A percentile compares a stretch with the other conserved stretches of the same genome.
Evolutionary conservation across 257 asterid genomes (phyloP).

Genomic region (Eucommia ulmoides): DNA sequence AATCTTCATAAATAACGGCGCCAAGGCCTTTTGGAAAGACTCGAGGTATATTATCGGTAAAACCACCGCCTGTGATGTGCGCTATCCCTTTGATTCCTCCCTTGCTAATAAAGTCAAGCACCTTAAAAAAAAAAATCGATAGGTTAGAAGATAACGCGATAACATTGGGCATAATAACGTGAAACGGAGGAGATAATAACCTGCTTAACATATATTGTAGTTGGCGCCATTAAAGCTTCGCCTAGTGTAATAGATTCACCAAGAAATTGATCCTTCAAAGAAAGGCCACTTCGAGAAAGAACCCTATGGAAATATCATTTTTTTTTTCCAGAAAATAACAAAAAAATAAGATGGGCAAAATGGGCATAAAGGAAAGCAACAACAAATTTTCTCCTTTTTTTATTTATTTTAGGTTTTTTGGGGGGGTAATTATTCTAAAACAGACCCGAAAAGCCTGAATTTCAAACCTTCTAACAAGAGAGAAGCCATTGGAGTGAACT

Average conservation of each 20-base stretch:
- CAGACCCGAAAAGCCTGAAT: too few relatives aligned
- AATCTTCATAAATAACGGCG: constrained; percentile 47
- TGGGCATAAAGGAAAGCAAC: background rate
- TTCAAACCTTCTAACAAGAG: constrained; percentile 90
- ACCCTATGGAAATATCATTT: too few relatives aligned
- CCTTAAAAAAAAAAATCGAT: constrained; percentile 37
- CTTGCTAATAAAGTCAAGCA: constrained; percentile 62
- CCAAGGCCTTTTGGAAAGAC: constrained; percentile 86
- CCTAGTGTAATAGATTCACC: constrained; percentile 52
- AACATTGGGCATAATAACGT: background rate
- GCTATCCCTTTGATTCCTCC: constrained; percentile 98
- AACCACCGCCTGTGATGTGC: constrained; percentile 95
- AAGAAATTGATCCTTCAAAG: constrained; percentile 58
- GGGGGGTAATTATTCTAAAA: too few relatives aligned
- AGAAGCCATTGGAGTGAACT: constrained; percentile 89
- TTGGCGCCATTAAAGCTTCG: constrained; percentile 91
- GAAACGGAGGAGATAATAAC: constrained; percentile 18
- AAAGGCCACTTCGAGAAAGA: constrained; percentile 58
- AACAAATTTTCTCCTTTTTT: too few relatives aligned
- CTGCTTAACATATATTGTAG: constrained; percentile 85
- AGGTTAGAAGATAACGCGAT: constrained; percentile 4
- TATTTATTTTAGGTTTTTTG: too few relatives aligned
- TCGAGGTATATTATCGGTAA: constrained; percentile 90
- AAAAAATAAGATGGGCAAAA: background rate
- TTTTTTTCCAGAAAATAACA: too few relatives aligned